These are phyloP conservation scores for Limonium bicolor DNA, from an alignment of 148 eudicot species.

Conservation along the genomic window DNA sequence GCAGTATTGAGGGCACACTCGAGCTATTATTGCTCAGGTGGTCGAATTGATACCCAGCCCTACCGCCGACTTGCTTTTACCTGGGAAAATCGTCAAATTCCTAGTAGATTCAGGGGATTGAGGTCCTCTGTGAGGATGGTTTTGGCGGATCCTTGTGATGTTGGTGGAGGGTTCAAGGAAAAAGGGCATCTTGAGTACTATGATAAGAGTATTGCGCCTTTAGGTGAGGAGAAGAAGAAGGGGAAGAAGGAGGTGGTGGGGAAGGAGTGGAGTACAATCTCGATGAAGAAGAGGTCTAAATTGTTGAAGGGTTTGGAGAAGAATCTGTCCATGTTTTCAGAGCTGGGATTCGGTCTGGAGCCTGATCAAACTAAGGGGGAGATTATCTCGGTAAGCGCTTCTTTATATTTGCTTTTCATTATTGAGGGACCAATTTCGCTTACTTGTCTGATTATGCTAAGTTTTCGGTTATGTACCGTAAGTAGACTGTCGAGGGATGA, in stretches of 20 bases:
- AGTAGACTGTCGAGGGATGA: neutral
- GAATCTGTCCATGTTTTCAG: constrained; percentile 29
- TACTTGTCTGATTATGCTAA: too few species aligned
- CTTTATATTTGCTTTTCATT: neutral
- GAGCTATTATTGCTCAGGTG: neutral
- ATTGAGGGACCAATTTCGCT: too few species aligned
- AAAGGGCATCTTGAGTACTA: constrained; percentile 29
- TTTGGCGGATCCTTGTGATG: neutral
- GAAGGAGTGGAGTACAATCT: constrained; percentile 17
- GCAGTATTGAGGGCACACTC: constrained; percentile 5
- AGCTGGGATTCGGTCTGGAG: constrained; percentile 27
- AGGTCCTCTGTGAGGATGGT: constrained; percentile 1
- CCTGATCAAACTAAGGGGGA: constrained; percentile 15
- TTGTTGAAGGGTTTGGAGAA: constrained; percentile 31
- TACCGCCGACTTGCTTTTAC: neutral
- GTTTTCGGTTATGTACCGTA: neutral
- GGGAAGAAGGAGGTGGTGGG: constrained; percentile 12
- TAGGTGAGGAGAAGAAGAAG: constrained; percentile 3
- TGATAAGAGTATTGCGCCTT: constrained; percentile 1
- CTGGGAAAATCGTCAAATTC: constrained; percentile 1
- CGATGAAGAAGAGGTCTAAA: constrained; percentile 36
- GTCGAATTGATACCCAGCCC: constrained; percentile 3
- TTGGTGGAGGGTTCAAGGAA: constrained; percentile 18
- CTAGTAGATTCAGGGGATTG: neutral
- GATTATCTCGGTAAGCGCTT: constrained; percentile 30